Base-by-base conservation (phyloP, 371 early-diverging fungal genomes). In the Mortierella polycephala region DNA sequence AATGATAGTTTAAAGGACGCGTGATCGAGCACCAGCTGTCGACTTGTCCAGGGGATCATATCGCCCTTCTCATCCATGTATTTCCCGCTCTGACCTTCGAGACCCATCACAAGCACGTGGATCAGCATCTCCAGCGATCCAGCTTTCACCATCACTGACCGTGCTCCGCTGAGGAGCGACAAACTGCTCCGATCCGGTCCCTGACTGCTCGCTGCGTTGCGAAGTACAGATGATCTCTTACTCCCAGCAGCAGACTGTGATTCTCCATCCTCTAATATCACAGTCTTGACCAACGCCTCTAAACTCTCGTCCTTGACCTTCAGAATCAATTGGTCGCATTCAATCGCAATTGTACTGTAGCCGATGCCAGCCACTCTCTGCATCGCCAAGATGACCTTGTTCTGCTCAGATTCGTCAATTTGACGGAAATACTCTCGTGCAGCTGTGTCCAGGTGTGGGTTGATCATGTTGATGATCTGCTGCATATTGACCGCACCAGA, bases 31-130 rank as follows among this genome's bases (percentile, higher is more conserved):
- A 63, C 53, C 75, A 67, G 60, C 50, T 75, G 69, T 23, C 70
- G 60, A 53, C 69, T 68, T 21, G 72, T 54, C 45, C 62, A 79
- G n/a, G 64, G 57, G 13, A 81, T 59, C 69, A 72, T 76, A 64
- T 73, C 82, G 59, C 86, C 87, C 69, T 69, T 66, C 47, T 89
- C 87, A 10, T 87, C 85, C 40, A 75, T 70, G 21, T 85, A 60
- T 11, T 81, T 73, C 7, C 83, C 80, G 20, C 62, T 81, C 44
- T 83, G 85, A 13, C 67, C 74, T 12, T 81, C 71, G 5, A 89
- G 71, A 5, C 91, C 90, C 67, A 82, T 69, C 0, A 90, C 79
- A 13, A 88, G 71, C 0, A 85, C 80, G 40, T 90, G 87, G 40
- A 89, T 76, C 14, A 91, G 61, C 2, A 80, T 70, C 20, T 86